A percentile compares a stretch with the other conserved stretches of the same genome.
Evolutionary conservation across 2,329 filamentous ascomycete genomes (phyloP).

Genomic region (Fusarium napiforme): DNA sequence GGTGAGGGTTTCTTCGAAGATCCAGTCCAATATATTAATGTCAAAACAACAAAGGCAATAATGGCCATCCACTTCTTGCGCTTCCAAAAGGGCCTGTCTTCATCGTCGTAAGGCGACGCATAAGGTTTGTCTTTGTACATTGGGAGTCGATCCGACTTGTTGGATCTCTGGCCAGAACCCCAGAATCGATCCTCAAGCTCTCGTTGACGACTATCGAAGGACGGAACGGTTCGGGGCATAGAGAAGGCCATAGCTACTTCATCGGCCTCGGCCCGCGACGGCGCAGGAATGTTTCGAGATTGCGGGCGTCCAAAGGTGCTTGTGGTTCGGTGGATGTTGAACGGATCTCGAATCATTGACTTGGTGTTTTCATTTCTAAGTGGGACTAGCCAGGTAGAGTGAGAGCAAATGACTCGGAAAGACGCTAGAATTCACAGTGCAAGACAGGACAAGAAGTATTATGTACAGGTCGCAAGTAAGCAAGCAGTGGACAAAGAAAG

Average conservation of each 20-base stretch:
- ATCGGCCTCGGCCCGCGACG: constrained; percentile 61
- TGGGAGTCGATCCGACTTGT: constrained; percentile 66
- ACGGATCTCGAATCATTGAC: constrained; percentile 58
- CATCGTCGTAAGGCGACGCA: constrained; percentile 64
- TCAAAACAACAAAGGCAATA: constrained; percentile 64
- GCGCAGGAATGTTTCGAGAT: constrained; percentile 57
- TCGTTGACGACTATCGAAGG: constrained; percentile 73
- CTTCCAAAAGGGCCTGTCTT: constrained; percentile 67
- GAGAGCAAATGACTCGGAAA: not conserved
- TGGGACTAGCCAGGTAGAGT: constrained; percentile 11
- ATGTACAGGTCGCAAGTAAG: constrained; percentile 24
- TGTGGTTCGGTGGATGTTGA: constrained; percentile 54
- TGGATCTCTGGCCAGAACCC: constrained; percentile 59
- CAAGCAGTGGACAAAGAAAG: constrained; percentile 1
- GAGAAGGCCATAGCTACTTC: constrained; percentile 72
- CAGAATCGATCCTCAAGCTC: constrained; percentile 74
- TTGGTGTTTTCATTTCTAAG: constrained; percentile 46
- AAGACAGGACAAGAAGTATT: constrained; percentile 2
- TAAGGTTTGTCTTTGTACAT: constrained; percentile 99
- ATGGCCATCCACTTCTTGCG: constrained; percentile 69
- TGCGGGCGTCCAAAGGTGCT: constrained; percentile 62
- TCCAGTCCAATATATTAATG: constrained; percentile 77
- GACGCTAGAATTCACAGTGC: constrained; percentile 1
- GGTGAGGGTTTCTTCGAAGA: constrained; percentile 55
- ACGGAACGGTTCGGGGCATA: constrained; percentile 75